Conservation (phyloP, 2,329 filamentous ascomycete species). For the Hirsutella rhossiliensis region DNA sequence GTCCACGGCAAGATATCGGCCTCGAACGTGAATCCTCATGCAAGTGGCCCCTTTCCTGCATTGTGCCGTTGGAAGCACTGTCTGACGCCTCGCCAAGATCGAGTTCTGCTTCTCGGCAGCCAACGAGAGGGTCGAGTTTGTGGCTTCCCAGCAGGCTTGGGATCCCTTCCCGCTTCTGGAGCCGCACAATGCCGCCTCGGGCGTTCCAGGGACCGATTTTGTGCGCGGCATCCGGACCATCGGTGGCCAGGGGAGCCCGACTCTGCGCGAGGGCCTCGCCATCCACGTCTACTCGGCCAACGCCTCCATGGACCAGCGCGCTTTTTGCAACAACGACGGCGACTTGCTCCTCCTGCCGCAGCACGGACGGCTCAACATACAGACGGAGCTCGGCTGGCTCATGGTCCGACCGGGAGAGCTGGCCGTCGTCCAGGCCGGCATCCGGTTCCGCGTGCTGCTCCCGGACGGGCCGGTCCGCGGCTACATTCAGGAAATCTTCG, state of each 20-base stretch:
- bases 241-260: slow-evolving; percentile 33
- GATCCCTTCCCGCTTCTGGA: slow-evolving; percentile 24
- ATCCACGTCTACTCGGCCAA: slow-evolving; percentile 33
- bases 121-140: slow-evolving; percentile 31
- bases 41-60: neutral
- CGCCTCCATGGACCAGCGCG: slow-evolving; percentile 28
- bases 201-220: slow-evolving; percentile 23
- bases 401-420: slow-evolving; percentile 58
- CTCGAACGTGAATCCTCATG: slow-evolving; percentile 15
- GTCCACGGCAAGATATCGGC: slow-evolving; percentile 13
- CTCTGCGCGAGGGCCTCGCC: slow-evolving; percentile 32
- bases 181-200: neutral
- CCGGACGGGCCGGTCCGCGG: slow-evolving; percentile 46
- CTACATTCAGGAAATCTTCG: slow-evolving; percentile 56
- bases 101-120: slow-evolving; percentile 32
- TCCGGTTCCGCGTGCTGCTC: slow-evolving; percentile 27
- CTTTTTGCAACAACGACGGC: slow-evolving; percentile 39
- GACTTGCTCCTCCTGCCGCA: slow-evolving; percentile 56
- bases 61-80: neutral
- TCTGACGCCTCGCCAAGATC: slow-evolving; percentile 7
- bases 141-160: slow-evolving; percentile 35
- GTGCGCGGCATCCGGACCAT: slow-evolving; percentile 32
- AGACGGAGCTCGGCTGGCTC: slow-evolving; percentile 54
- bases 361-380: slow-evolving; percentile 52
- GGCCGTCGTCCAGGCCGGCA: slow-evolving; percentile 52